phyloP scores from a whole-genome alignment of 306 rosid species.

The Prosopis cineraria region DNA sequence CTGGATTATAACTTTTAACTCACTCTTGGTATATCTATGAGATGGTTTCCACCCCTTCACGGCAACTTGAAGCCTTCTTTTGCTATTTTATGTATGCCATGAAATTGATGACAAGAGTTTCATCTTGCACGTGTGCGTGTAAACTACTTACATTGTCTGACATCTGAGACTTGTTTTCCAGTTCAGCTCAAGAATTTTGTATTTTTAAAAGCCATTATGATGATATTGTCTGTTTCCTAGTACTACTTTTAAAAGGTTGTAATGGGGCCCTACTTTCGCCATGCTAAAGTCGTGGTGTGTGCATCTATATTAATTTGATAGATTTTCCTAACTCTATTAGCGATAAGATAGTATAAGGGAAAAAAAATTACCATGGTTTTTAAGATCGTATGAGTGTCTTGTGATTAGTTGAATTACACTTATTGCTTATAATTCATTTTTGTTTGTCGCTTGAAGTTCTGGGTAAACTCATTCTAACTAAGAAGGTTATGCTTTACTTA shows the following conservation, averaged over 20 bases:
- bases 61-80: not conserved
- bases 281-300: not conserved
- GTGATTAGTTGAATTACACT: constrained; percentile 7
- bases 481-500: constrained; percentile 14
- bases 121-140: not conserved
- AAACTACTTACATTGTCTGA: not conserved
- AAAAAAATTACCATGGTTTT: not conserved
- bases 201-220: not conserved
- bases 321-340: constrained; percentile 14
- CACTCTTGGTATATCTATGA: not conserved
- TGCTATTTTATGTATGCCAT: not conserved
- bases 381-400: not conserved
- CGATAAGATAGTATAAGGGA: not conserved
- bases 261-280: not conserved
- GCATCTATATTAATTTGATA: not conserved
- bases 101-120: not conserved
- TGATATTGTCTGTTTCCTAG: not conserved
- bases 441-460: constrained; percentile 11
- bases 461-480: constrained; percentile 7
- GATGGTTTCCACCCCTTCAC: not conserved
- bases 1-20: not conserved
- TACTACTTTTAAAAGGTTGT: not conserved
- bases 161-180: not conserved
- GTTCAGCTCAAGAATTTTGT: not conserved
- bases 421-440: not conserved